phyloP scores from a whole-genome alignment of 2,329 filamentous ascomycete genomes.

The Ceratocystis ficicola region DNA sequence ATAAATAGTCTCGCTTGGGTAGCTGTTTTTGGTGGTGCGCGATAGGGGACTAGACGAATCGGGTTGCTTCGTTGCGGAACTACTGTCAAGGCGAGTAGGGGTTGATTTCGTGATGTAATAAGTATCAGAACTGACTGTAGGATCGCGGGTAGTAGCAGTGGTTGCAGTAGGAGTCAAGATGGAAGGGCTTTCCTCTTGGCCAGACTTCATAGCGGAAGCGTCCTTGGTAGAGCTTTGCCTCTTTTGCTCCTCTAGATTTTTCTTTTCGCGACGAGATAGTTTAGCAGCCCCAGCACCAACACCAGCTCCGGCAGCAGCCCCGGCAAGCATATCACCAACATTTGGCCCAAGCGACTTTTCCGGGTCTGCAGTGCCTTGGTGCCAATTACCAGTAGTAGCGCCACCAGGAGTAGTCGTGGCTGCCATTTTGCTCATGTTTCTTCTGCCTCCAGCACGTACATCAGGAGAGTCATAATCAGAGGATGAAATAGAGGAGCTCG shows the following conservation, averaged over 20 bases:
- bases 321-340: constrained; percentile 16
- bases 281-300: neutral
- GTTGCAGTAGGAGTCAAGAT: neutral
- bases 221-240: too few species aligned
- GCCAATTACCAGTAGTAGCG: neutral
- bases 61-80: neutral
- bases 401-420: neutral
- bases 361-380: constrained; percentile 8
- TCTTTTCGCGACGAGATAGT: constrained; percentile 35
- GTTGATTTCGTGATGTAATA: constrained; percentile 19
- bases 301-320: constrained; percentile 12
- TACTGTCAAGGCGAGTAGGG: constrained; percentile 9
- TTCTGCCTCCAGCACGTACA: neutral
- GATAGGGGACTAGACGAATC: neutral
- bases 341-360: constrained; percentile 14
- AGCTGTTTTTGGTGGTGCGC: constrained; percentile 10
- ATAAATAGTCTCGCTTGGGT: neutral
- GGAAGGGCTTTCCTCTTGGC: too few species aligned
- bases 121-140: neutral
- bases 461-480: constrained; percentile 13
- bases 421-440: neutral
- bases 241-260: constrained; percentile 32
- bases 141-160: neutral
- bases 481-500: neutral
- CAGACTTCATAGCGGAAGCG: too few species aligned